Conservation (phyloP, 148 eudicot species). For the Rhododendron ovatum region DNA sequence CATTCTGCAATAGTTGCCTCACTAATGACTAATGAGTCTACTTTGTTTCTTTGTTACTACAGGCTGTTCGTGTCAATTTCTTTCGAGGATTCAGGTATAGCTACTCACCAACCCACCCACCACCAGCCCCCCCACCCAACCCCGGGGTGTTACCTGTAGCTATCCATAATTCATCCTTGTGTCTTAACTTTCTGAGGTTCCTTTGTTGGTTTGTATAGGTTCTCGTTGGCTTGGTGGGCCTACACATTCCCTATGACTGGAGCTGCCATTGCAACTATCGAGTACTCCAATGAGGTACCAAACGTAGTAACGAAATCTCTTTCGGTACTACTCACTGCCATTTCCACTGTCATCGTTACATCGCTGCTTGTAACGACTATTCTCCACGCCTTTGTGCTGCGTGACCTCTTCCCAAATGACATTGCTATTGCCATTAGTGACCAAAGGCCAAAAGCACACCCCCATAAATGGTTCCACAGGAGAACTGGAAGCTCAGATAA, state of each 20-base stretch:
- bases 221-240: slow-evolving; percentile 98
- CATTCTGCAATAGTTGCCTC: background rate
- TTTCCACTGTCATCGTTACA: slow-evolving; percentile 49
- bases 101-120: background rate
- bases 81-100: slow-evolving; percentile 82
- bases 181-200: background rate
- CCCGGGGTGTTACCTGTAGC: background rate
- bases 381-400: slow-evolving; percentile 59
- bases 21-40: background rate
- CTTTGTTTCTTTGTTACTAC: slow-evolving; percentile 20
- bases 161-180: background rate
- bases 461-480: slow-evolving; percentile 48
- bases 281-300: slow-evolving; percentile 58
- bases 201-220: slow-evolving; percentile 28
- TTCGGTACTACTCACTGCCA: slow-evolving; percentile 37
- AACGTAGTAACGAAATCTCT: slow-evolving; percentile 37
- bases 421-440: slow-evolving; percentile 81
- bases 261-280: slow-evolving; percentile 78
- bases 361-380: slow-evolving; percentile 57
- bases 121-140: background rate
- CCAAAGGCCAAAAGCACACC: slow-evolving; percentile 37
- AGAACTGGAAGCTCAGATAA: slow-evolving; percentile 44
- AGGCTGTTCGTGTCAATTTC: slow-evolving; percentile 94
- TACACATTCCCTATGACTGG: slow-evolving; percentile 97
- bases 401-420: slow-evolving; percentile 87